Percentiles rank a stretch among this genome's conserved stretches.
Conservation (phyloP, 306 rosid genomes). For the Cucurbita argyrosperma region DNA sequence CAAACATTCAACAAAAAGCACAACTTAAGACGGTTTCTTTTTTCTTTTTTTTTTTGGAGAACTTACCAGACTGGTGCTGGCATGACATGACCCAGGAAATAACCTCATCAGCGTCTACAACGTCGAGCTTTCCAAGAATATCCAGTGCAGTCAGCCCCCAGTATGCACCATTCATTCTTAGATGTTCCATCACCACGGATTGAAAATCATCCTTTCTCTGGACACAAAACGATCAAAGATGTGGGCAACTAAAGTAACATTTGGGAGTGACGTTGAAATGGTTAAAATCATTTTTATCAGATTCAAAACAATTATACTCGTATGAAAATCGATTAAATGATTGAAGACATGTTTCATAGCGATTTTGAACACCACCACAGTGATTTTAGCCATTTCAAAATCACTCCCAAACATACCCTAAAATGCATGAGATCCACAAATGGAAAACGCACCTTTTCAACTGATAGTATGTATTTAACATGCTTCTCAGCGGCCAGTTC, state of each 20-base stretch:
- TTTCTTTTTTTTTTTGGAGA: neutral
- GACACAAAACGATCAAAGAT: neutral
- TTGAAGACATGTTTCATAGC: too few species aligned
- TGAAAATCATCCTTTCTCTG: slow-evolving; percentile 70
- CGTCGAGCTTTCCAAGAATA: slow-evolving; percentile 53
- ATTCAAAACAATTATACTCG: neutral
- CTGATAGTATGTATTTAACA: slow-evolving; percentile 46
- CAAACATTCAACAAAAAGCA: neutral
- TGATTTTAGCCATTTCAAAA: too few species aligned
- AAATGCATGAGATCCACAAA: neutral
- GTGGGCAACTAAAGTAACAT: neutral
- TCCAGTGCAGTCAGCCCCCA: slow-evolving; percentile 84
- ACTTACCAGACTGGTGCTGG: slow-evolving; percentile 62
- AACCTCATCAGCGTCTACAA: slow-evolving; percentile 51
- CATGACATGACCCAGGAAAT: slow-evolving; percentile 67
- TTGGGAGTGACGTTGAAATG: neutral
- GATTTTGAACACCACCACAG: too few species aligned
- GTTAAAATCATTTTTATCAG: neutral
- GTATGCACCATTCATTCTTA: slow-evolving; percentile 80
- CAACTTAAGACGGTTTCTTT: neutral
- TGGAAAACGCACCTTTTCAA: slow-evolving; percentile 44
- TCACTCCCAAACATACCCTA: neutral
- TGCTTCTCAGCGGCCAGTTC: slow-evolving; percentile 59
- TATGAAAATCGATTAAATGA: too few species aligned
- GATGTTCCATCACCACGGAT: slow-evolving; percentile 76